Evolutionary conservation across 1,139 yeast genomes (phyloP), one percentile per base, ranked within the genome.

Genomic region (Spencermartinsiella ligniputridi): DNA sequence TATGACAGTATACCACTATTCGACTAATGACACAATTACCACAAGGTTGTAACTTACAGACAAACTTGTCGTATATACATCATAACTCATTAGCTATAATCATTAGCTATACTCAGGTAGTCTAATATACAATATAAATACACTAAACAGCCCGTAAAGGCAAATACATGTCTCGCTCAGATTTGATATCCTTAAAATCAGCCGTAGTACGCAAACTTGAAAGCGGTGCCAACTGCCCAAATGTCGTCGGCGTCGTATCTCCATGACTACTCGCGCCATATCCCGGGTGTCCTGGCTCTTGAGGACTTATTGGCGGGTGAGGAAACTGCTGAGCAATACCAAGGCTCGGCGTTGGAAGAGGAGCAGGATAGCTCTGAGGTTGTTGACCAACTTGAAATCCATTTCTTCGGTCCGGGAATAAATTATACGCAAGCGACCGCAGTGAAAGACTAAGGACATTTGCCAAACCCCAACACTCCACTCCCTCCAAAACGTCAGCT

Each of bases 381-480:
- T 6, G 39, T 17, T 18, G 36, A n/a, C 29, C 22, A 36, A 17
- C 15, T 39, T 3, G 45, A 24, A 25, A 32, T 13, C 17, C 45
- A 13, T 37, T 38, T 32, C 32, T 27, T 13, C 15, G 39, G 3
- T 34, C 41, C 3, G 56, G 55, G 34, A 49, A 46, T 30, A 55
- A 40, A 19, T 48, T 50, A 37, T 54, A 54, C 2, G 54, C 63
- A 48, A 62, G 53, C 4, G 58, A 50, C 32, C 62, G 48, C 45
- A 61, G 32, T 3, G 62, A 50, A 32, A 50, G 39, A 24, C 62
- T 51, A 40, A 62, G 47, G 12, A 60, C 54, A 25, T 49, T 50
- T 1, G 63, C 54, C 30, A 62, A 44, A 8, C 63, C 60, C 65
- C 66, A 62, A n/a, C 56, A 46, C 30, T 56, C 58, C 18, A 55